Evolutionary conservation across 495 filamentous ascomycete species (phyloP), one percentile per base, ranked within the genome.

Genomic region (Aspergillus leporis): DNA sequence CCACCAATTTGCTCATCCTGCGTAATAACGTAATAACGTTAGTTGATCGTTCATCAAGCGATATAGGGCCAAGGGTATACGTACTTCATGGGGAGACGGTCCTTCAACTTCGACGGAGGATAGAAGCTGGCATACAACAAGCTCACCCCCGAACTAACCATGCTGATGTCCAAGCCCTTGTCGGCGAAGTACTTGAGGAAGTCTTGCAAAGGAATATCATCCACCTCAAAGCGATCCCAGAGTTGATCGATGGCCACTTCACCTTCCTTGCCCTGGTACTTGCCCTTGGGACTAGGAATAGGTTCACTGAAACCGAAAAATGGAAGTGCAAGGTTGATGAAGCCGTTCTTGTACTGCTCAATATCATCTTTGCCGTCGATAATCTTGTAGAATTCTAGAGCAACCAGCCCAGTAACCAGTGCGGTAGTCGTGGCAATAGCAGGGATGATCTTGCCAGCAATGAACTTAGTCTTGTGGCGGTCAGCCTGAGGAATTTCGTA

Each of bases 271-370:
- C 92, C 86, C 66, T 78, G 68, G 74, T 98, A 99, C 67, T 84
- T 90, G 63, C 91, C 91, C 79, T 98, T 97, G 19, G 91, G 91
- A 62, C 90, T 95, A 19, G 85, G 83, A 64, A 99, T 91, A 12
- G 94, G 94, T 74, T 99, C 94, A 72, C 91, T 95, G 83, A 98
- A 99, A 19, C 93, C 93, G 60, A 98, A 92, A 83, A 98, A 97
- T 8, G 94, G 94, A 49, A 99, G 83, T 6, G 95, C 95, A 57
- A 99, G 80, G 78, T 99, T 99, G 71, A 98, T 77, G 70, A 99
- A 99, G 23, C 95, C 95, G 74, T 99, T 99, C 83, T 98, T 98
- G 83, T 93, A 99, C 66, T 97, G 90, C 73, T 97, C 93, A 63
- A 97, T 89, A 62, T 98, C 90, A 16, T 78, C 83, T 79, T 99